Percentiles rank a stretch among this genome's conserved stretches.
Evolutionary conservation across 2,329 filamentous ascomycete species (phyloP).

Genomic region (Hypocreales sp.): DNA sequence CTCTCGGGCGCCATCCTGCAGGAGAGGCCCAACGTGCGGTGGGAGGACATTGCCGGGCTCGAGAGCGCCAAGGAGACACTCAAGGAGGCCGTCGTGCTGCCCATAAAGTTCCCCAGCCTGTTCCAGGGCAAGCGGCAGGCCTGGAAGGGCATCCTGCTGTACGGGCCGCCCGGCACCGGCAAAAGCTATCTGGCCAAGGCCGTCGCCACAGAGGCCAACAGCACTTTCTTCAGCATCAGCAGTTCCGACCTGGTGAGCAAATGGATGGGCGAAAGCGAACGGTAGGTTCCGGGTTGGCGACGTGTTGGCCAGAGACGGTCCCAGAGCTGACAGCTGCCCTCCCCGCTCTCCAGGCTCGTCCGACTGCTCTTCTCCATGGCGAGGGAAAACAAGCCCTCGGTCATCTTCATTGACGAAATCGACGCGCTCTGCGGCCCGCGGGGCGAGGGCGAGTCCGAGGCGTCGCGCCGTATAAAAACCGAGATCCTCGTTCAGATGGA

Average conservation of each 20-base stretch:
- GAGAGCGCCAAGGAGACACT: constrained; percentile 91
- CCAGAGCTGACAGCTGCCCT: too few relatives aligned
- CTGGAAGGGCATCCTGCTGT: constrained; percentile 95
- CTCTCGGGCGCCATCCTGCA: constrained; percentile 83
- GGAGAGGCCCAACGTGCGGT: constrained; percentile 90
- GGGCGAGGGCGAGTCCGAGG: constrained; percentile 91
- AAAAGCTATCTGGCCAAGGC: constrained; percentile 97
- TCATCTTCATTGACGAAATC: constrained; percentile 98
- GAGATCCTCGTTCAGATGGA: constrained; percentile 99
- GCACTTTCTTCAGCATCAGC: constrained; percentile 97
- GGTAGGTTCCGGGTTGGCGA: constrained; percentile 38
- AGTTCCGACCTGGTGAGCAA: constrained; percentile 96
- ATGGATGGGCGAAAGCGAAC: constrained; percentile 99
- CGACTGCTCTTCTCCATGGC: constrained; percentile 97
- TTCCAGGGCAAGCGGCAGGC: constrained; percentile 94
- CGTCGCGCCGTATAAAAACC: constrained; percentile 93
- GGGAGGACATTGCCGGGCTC: constrained; percentile 94
- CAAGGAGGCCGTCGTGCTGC: constrained; percentile 93
- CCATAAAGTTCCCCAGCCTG: constrained; percentile 94
- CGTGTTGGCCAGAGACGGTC: too few relatives aligned
- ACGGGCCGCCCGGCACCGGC: constrained; percentile 90
- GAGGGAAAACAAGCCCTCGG: constrained; percentile 91
- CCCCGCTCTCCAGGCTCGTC: constrained; percentile 48
- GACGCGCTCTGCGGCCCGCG: constrained; percentile 91
- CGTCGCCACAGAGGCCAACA: constrained; percentile 95